phyloP scores from a whole-genome alignment of 257 asterid species.

The Penstemon davidsonii region DNA sequence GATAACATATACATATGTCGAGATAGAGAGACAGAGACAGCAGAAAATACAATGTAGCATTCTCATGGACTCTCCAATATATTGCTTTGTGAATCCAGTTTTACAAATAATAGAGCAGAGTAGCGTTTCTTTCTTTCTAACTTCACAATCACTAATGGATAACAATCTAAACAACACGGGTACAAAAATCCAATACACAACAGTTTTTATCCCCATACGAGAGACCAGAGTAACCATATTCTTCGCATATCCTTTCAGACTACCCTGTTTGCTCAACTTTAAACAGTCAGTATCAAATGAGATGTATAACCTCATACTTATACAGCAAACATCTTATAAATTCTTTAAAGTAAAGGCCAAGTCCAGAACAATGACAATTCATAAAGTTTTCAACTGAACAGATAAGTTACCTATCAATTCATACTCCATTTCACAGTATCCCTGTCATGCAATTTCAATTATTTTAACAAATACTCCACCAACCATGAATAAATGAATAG shows the following conservation, averaged over 20 bases:
- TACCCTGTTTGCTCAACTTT: not conserved
- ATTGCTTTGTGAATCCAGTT: not conserved
- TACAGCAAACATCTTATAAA: not conserved
- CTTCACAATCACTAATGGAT: not conserved
- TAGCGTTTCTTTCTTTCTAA: not conserved
- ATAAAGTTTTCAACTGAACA: not conserved
- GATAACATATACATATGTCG: no score
- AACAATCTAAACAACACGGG: not conserved
- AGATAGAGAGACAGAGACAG: not conserved
- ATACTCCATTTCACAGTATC: no score
- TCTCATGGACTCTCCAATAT: constrained; percentile 8
- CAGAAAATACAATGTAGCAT: not conserved
- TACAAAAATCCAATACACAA: no score
- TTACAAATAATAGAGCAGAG: not conserved
- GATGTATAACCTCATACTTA: not conserved
- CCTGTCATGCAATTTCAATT: no score
- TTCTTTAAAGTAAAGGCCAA: not conserved
- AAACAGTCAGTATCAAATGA: not conserved
- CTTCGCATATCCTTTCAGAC: not conserved
- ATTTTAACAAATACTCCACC: not conserved
- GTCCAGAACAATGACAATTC: not conserved
- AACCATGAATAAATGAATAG: not conserved
- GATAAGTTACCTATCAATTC: not conserved
- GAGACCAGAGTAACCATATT: not conserved
- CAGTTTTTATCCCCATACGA: no score